Percentiles rank a stretch among this genome's conserved stretches.
Conservation (phyloP, 768 basidiomycete species). For the Hysterangium stoloniferum region DNA sequence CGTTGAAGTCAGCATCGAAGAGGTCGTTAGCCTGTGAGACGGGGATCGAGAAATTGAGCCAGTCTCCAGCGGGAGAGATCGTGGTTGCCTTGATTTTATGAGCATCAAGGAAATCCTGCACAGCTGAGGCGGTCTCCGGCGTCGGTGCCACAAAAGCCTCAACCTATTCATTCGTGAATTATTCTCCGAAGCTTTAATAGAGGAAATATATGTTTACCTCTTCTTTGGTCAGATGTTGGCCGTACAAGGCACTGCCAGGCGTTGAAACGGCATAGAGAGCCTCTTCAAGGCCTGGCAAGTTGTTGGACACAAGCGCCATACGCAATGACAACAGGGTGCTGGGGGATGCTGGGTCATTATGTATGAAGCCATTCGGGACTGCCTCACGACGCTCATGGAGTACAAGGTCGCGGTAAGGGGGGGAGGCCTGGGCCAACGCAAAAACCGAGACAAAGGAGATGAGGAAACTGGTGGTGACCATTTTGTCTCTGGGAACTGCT, state of each 20-base stretch:
- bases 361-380: slow-evolving; percentile 1
- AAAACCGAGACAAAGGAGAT: background rate
- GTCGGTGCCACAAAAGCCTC: slow-evolving; percentile 20
- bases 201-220: slow-evolving; percentile 15
- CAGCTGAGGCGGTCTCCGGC: slow-evolving; percentile 17
- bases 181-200: background rate
- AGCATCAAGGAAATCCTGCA: slow-evolving; percentile 21
- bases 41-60: slow-evolving; percentile 21
- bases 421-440: slow-evolving; percentile 1
- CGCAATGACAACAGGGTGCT: slow-evolving; percentile 19
- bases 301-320: slow-evolving; percentile 47
- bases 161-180: slow-evolving; percentile 15
- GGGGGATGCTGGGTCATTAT: slow-evolving; percentile 13
- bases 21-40: slow-evolving; percentile 23
- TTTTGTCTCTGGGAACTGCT: no score
- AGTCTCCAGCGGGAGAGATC: slow-evolving; percentile 23
- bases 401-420: background rate
- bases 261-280: slow-evolving; percentile 42
- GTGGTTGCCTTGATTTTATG: slow-evolving; percentile 18
- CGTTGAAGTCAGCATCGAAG: slow-evolving; percentile 21
- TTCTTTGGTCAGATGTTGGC: slow-evolving; percentile 19
- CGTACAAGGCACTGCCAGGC: slow-evolving; percentile 17
- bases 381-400: slow-evolving; percentile 5
- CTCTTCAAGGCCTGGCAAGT: slow-evolving; percentile 42
- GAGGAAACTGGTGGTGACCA: background rate